These are phyloP conservation scores for Verticillium zaregamsianum DNA, from an alignment of 2,329 filamentous ascomycete species.

Conservation along the genomic window DNA sequence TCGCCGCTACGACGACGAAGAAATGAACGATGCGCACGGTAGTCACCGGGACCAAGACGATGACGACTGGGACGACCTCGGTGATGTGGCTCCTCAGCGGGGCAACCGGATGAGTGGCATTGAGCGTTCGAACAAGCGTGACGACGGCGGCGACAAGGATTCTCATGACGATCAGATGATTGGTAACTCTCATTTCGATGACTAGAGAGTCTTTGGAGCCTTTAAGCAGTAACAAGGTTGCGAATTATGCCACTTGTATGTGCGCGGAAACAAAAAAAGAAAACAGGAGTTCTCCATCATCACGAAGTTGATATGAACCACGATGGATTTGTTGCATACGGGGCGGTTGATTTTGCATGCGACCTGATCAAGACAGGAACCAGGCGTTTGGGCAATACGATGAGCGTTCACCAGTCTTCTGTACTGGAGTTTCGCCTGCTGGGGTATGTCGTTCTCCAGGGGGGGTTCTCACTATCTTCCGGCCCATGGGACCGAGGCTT, in stretches of 20 bases:
- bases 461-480: neutral
- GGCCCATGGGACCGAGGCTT: neutral
- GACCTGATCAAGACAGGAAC: conserved; percentile 10
- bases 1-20: conserved; percentile 41
- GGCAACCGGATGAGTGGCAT: conserved; percentile 62
- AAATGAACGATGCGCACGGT: conserved; percentile 53
- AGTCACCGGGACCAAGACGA: conserved; percentile 33
- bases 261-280: neutral
- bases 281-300: neutral
- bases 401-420: conserved; percentile 2
- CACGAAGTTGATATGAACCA: conserved; percentile 14
- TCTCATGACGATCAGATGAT: conserved; percentile 59
- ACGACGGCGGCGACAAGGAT: conserved; percentile 24
- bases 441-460: neutral
- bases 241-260: neutral
- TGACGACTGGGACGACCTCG: conserved; percentile 56
- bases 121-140: conserved; percentile 50
- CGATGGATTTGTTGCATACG: conserved; percentile 14
- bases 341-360: conserved; percentile 14
- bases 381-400: conserved; percentile 13
- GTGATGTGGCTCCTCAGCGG: conserved; percentile 48
- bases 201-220: neutral
- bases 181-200: conserved; percentile 57
- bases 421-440: neutral
- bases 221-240: neutral